Conservation (phyloP, 495 filamentous ascomycete species). For the Polyplosphaeria fusca region DNA sequence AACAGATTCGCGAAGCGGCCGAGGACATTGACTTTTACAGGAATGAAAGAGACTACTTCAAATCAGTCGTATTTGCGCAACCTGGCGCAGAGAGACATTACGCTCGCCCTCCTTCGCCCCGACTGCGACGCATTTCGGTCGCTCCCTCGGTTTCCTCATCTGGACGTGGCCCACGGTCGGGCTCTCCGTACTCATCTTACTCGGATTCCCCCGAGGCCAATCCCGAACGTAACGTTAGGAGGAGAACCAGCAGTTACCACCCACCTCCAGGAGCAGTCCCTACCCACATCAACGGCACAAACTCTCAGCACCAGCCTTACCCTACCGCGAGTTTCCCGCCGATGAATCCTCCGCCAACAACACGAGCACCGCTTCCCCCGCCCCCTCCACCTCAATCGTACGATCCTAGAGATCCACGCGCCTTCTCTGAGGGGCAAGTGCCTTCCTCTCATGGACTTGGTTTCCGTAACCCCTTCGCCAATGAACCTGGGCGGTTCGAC, state of each 20-base stretch:
- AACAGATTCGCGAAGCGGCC: slow-evolving; percentile 45
- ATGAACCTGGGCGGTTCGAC: slow-evolving; percentile 12
- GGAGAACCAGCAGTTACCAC: slow-evolving; percentile 31
- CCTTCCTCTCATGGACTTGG: slow-evolving; percentile 19
- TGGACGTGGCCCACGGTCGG: slow-evolving; percentile 12
- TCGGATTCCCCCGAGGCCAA: slow-evolving; percentile 16
- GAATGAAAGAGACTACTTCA: slow-evolving; percentile 43
- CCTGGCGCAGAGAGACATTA: slow-evolving; percentile 40
- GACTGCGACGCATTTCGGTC: slow-evolving; percentile 18
- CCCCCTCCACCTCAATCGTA: slow-evolving; percentile 2
- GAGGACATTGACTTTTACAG: slow-evolving; percentile 45
- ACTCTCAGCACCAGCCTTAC: slow-evolving; percentile 8
- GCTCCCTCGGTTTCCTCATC: slow-evolving; percentile 12
- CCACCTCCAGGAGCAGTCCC: slow-evolving; percentile 14
- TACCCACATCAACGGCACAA: slow-evolving; percentile 13
- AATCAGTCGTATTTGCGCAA: slow-evolving; percentile 28
- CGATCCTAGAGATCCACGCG: slow-evolving; percentile 14
- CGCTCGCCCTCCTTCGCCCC: slow-evolving; percentile 39
- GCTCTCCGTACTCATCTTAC: slow-evolving; percentile 22
- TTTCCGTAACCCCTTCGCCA: slow-evolving; percentile 22
- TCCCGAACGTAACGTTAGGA: slow-evolving; percentile 29
- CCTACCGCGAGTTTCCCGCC: slow-evolving; percentile 17
- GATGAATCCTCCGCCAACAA: slow-evolving; percentile 8
- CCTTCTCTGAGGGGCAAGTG: slow-evolving; percentile 8
- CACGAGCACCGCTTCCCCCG: not conserved